These are phyloP conservation scores for Leptographium flavum DNA, from an alignment of 2,329 filamentous ascomycete genomes.

Conservation along the genomic window DNA sequence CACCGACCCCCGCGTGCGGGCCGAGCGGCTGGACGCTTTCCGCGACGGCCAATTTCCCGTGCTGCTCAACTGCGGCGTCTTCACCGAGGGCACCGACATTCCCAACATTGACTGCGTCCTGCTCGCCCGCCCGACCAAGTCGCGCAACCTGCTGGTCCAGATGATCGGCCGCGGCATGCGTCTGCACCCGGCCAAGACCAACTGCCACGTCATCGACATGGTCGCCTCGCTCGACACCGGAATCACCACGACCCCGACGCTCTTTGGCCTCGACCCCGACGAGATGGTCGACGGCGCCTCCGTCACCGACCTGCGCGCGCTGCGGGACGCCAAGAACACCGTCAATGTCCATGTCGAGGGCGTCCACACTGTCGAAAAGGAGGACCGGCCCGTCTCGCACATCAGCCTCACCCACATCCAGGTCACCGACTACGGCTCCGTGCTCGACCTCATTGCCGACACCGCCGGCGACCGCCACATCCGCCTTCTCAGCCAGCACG, in stretches of 20 bases:
- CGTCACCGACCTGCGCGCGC: slow-evolving; percentile 42
- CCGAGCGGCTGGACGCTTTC: slow-evolving; percentile 61
- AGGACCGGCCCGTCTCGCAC: no score
- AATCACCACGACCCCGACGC: slow-evolving; percentile 77
- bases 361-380: no score
- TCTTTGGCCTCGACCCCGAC: slow-evolving; percentile 81
- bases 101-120: slow-evolving; percentile 93
- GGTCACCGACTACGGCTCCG: slow-evolving; percentile 82
- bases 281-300: slow-evolving; percentile 58
- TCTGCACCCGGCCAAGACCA: slow-evolving; percentile 60
- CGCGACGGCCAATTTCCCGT: slow-evolving; percentile 66
- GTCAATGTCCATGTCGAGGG: neutral
- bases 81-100: slow-evolving; percentile 95
- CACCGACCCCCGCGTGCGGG: slow-evolving; percentile 55
- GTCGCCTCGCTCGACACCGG: slow-evolving; percentile 74
- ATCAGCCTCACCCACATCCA: slow-evolving; percentile 45
- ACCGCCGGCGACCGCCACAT: slow-evolving; percentile 67
- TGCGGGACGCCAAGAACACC: slow-evolving; percentile 26
- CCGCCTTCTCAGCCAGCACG: slow-evolving; percentile 54
- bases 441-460: slow-evolving; percentile 83
- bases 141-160: slow-evolving; percentile 84
- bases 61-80: slow-evolving; percentile 87
- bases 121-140: slow-evolving; percentile 75
- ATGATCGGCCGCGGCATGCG: slow-evolving; percentile 97
- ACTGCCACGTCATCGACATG: slow-evolving; percentile 95